Evolutionary conservation across 2,329 filamentous ascomycete genomes (phyloP).

Genomic region (Erysiphe pisi): DNA sequence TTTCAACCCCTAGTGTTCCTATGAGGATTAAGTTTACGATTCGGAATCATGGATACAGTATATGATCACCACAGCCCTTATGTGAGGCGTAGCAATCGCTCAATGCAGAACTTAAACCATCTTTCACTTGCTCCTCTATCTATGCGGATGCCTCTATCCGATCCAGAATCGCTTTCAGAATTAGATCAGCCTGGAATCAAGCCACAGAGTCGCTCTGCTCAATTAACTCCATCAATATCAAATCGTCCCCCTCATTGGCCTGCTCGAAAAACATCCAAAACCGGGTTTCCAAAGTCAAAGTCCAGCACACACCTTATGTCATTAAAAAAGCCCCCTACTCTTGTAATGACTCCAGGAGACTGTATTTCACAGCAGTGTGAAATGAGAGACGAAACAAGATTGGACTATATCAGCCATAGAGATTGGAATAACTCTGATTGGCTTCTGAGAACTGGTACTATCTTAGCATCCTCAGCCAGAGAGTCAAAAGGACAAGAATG

Average conservation of each 20-base stretch:
- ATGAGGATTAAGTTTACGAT: too few relatives aligned
- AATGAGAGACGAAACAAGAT: constrained; percentile 32
- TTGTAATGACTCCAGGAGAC: constrained; percentile 33
- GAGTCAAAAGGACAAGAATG: constrained; percentile 60
- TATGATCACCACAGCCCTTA: constrained; percentile 51
- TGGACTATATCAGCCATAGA: constrained; percentile 34
- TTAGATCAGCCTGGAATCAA: constrained; percentile 43
- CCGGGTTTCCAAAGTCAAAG: constrained; percentile 48
- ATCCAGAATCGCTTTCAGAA: constrained; percentile 41
- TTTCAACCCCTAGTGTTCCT: too few relatives aligned
- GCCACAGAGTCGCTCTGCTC: constrained; percentile 51
- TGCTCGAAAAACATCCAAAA: constrained; percentile 37
- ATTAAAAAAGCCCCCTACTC: constrained; percentile 33
- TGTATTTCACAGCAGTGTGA: constrained; percentile 32
- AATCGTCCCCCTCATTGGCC: constrained; percentile 47
- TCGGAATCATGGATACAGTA: constrained; percentile 45
- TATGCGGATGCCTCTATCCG: constrained; percentile 48
- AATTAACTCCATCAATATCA: constrained; percentile 53
- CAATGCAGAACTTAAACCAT: constrained; percentile 49
- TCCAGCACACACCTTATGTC: constrained; percentile 48
- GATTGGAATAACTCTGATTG: constrained; percentile 50
- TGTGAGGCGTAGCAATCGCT: constrained; percentile 49
- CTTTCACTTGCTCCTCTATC: constrained; percentile 49
- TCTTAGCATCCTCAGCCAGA: constrained; percentile 51
- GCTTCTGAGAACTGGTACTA: constrained; percentile 52